These are phyloP conservation scores for Camelina laxa DNA, from an alignment of 345 rosid genomes.

Conservation along the genomic window DNA sequence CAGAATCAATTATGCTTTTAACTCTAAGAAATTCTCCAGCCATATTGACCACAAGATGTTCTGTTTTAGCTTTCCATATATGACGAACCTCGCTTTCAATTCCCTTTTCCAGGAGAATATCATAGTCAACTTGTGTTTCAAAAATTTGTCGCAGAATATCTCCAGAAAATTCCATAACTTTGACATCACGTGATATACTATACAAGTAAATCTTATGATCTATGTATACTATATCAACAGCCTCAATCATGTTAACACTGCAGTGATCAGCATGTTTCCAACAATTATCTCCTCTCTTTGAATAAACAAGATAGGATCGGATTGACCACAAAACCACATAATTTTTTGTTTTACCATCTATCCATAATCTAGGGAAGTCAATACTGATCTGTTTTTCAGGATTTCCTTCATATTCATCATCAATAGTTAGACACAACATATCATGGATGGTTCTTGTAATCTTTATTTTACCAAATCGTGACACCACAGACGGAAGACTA, in stretches of 20 bases:
- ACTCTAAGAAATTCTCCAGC: not conserved
- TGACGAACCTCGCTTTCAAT: no score
- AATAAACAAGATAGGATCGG: not conserved
- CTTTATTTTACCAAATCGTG: not conserved
- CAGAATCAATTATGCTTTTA: not conserved
- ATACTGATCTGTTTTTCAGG: not conserved
- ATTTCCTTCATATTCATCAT: fast-evolving
- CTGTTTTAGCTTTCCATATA: no score
- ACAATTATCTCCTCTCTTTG: not conserved
- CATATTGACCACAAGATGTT: not conserved
- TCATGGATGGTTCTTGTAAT: not conserved
- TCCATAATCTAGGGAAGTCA: not conserved
- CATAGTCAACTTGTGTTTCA: not conserved
- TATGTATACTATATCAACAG: not conserved
- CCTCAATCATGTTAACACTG: no score
- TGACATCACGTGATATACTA: not conserved
- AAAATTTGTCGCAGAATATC: not conserved
- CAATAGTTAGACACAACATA: not conserved
- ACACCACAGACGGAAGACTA: not conserved
- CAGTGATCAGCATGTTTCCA: not conserved
- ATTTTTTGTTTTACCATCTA: conserved; percentile 21
- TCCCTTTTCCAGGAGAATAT: no score
- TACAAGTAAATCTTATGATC: conserved; percentile 11
- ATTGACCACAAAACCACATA: not conserved
- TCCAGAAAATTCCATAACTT: conserved; percentile 1